A percentile compares a stretch with the other conserved stretches of the same genome.
Evolutionary conservation across 768 basidiomycete species (phyloP).

Genomic region (Pleurotus ostreatus): DNA sequence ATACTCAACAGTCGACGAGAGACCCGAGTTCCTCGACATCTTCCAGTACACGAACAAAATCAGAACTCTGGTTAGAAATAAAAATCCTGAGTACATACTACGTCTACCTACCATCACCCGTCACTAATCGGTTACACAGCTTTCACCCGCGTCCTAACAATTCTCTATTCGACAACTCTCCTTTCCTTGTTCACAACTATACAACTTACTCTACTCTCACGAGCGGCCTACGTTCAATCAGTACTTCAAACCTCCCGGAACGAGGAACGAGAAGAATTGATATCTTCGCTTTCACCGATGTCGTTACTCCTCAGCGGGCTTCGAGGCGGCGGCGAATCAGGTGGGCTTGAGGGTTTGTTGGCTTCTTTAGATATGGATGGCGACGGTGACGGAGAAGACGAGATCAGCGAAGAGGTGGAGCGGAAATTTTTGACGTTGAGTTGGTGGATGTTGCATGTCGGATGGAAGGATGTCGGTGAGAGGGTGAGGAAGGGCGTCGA

Average conservation of each 20-base stretch:
- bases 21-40: background rate
- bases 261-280: slow-evolving; percentile 44
- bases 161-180: slow-evolving; percentile 81
- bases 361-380: slow-evolving; percentile 13
- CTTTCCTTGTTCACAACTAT: slow-evolving; percentile 82
- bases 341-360: slow-evolving; percentile 8
- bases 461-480: slow-evolving; percentile 82
- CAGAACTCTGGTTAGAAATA: slow-evolving; percentile 88
- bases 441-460: slow-evolving; percentile 92
- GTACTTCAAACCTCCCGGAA: slow-evolving; percentile 58
- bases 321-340: slow-evolving; percentile 16
- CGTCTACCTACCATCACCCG: background rate
- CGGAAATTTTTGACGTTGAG: slow-evolving; percentile 78
- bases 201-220: slow-evolving; percentile 82
- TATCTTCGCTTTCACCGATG: slow-evolving; percentile 34
- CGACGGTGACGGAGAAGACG: slow-evolving; percentile 19
- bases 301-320: slow-evolving; percentile 31
- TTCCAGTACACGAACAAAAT: slow-evolving; percentile 47
- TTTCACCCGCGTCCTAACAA: slow-evolving; percentile 82
- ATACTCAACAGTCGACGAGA: slow-evolving; percentile 21
- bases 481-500: slow-evolving; percentile 73
- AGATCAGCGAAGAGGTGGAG: slow-evolving; percentile 64
- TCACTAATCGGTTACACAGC: slow-evolving; percentile 39
- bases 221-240: slow-evolving; percentile 73
- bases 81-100: slow-evolving; percentile 73